Evolutionary conservation across 2,329 filamentous ascomycete genomes (phyloP).

Genomic region (Colletotrichum zoysiae): DNA sequence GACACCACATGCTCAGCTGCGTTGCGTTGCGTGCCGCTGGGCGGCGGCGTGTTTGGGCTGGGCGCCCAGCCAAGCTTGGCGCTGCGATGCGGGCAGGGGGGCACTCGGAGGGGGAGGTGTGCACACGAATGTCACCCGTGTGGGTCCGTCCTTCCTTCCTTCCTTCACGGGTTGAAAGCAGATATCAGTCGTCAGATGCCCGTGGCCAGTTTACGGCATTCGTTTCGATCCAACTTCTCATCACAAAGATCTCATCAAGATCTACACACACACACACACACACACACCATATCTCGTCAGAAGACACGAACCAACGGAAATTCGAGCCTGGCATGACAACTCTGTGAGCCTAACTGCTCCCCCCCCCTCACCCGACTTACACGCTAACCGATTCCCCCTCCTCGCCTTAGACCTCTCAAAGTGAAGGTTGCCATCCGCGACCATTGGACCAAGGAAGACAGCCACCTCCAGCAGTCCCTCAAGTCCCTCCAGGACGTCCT

Average conservation of each 20-base stretch:
- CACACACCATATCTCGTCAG: too few relatives aligned
- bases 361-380: not conserved
- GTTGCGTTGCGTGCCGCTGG: not conserved
- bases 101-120: too few relatives aligned
- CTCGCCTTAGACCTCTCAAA: slow-evolving; percentile 55
- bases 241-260: not conserved
- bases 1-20: slow-evolving; percentile 22
- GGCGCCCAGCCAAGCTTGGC: slow-evolving; percentile 16
- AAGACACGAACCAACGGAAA: not conserved
- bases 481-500: slow-evolving; percentile 50
- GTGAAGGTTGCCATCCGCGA: slow-evolving; percentile 58
- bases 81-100: not conserved
- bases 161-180: not conserved
- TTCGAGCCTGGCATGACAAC: slow-evolving; percentile 21
- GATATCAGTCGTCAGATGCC: slow-evolving; percentile 8
- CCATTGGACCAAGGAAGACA: slow-evolving; percentile 54
- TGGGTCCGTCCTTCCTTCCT: not conserved
- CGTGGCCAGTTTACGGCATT: not conserved
- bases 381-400: not conserved
- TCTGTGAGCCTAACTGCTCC: not conserved
- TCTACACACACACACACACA: not conserved
- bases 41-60: not conserved
- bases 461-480: slow-evolving; percentile 51
- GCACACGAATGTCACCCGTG: not conserved
- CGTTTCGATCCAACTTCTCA: not conserved